These are phyloP conservation scores for Coprinopsis cinerea DNA, from an alignment of 768 basidiomycete genomes.

Conservation along the genomic window DNA sequence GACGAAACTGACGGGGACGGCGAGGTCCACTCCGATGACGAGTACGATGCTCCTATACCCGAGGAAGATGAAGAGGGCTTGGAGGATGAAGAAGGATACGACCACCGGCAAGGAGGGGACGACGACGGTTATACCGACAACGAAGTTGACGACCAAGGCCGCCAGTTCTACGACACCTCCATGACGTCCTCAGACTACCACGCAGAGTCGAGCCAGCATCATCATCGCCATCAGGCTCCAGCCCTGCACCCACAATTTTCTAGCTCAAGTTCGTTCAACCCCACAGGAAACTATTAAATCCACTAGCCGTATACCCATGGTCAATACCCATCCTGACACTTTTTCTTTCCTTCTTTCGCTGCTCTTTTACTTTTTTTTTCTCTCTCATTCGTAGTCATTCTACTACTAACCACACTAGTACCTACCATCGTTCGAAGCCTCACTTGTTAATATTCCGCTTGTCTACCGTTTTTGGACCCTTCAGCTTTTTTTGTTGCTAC, in stretches of 20 bases:
- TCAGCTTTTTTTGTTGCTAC: too few species aligned
- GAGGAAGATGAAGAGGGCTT: conserved; percentile 7
- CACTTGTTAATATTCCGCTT: too few species aligned
- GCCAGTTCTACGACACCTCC: neutral
- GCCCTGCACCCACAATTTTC: neutral
- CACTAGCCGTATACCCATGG: neutral
- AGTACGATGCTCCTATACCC: conserved; percentile 12
- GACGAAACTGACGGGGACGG: conserved; percentile 28
- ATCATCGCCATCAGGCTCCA: neutral
- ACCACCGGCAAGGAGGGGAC: neutral
- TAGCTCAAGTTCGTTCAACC: neutral
- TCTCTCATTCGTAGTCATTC: too few species aligned
- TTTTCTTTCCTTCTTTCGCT: neutral
- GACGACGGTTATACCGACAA: too few species aligned
- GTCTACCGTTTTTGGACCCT: too few species aligned
- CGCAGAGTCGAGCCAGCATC: neutral
- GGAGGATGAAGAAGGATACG: neutral
- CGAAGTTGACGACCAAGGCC: neutral
- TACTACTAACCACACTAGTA: too few species aligned
- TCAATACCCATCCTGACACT: neutral
- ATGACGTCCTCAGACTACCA: neutral
- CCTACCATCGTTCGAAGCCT: too few species aligned
- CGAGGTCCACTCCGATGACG: conserved; percentile 4
- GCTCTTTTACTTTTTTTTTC: too few species aligned
- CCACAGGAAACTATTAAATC: neutral